Conservation (phyloP, 2,329 filamentous ascomycete species). For the Zalaria sp. region DNA sequence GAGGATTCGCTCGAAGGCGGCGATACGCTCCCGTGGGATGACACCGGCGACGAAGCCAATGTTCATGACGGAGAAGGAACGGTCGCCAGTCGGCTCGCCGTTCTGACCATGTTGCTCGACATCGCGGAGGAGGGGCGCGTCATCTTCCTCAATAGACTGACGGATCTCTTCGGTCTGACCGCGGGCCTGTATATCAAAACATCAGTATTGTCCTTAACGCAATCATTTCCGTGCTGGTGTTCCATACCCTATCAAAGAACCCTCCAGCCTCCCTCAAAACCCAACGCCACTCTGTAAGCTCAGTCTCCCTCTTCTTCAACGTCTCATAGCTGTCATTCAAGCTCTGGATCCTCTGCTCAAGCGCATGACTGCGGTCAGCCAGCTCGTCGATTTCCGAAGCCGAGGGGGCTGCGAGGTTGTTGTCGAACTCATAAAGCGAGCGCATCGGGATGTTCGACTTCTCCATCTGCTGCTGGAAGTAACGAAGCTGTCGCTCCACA, state of each 20-base stretch:
- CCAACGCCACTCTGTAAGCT: conserved; percentile 97
- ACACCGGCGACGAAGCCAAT: conserved; percentile 97
- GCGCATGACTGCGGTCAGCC: conserved; percentile 75
- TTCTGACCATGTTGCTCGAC: conserved; percentile 72
- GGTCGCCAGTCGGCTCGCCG: conserved; percentile 50
- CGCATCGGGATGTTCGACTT: conserved; percentile 76
- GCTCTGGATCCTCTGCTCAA: conserved; percentile 82
- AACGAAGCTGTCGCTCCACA: conserved; percentile 92
- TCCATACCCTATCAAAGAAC: conserved; percentile 68
- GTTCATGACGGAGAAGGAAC: conserved; percentile 93
- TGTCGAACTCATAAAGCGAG: conserved; percentile 80
- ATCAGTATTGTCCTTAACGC: not conserved
- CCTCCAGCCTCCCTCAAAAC: conserved; percentile 90
- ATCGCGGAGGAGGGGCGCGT: conserved; percentile 85
- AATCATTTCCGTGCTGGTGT: not conserved
- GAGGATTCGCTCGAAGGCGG: conserved; percentile 89
- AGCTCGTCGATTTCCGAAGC: conserved; percentile 95
- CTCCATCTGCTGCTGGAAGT: conserved; percentile 92
- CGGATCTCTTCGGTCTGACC: conserved; percentile 95
- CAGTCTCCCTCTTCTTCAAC: conserved; percentile 91
- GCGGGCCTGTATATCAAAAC: conserved; percentile 46
- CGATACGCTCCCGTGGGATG: conserved; percentile 83
- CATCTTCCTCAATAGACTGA: conserved; percentile 76
- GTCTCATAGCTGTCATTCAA: conserved; percentile 98
- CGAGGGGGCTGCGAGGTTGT: conserved; percentile 67